Evolutionary conservation across 331 rosid genomes (phyloP).

Genomic region (Telfairia occidentalis): DNA sequence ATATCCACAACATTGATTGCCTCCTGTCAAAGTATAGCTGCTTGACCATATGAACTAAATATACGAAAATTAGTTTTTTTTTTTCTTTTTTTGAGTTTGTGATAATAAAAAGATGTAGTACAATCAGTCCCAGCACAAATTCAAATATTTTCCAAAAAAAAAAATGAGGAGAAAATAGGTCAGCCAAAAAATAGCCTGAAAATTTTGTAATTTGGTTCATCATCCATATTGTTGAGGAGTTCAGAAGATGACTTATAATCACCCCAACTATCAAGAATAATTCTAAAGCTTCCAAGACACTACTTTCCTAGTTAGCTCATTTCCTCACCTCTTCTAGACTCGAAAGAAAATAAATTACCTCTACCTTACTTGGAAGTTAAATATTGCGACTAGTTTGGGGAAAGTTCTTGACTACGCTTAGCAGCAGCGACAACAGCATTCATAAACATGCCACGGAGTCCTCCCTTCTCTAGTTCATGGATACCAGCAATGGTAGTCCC

Average conservation of each 20-base stretch:
- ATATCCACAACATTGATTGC: background rate
- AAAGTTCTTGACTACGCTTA: conserved; percentile 29
- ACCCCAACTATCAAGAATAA: background rate
- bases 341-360: background rate
- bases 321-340: background rate
- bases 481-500: conserved; percentile 87
- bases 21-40: background rate
- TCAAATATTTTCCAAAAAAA: background rate
- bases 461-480: conserved; percentile 83
- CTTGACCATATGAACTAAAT: background rate
- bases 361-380: background rate
- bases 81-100: background rate
- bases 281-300: background rate
- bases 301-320: background rate
- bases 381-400: background rate
- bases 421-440: conserved; percentile 44
- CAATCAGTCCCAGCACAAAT: background rate
- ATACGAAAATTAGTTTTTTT: background rate
- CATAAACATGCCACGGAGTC: conserved; percentile 80
- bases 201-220: background rate
- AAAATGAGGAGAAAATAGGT: background rate
- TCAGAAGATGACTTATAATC: background rate
- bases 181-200: background rate
- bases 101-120: background rate
- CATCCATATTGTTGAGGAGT: background rate